Evolutionary conservation across 2,329 filamentous ascomycete genomes (phyloP), one percentile per base, ranked within the genome.

Genomic region (Rhynchosporium secalis): DNA sequence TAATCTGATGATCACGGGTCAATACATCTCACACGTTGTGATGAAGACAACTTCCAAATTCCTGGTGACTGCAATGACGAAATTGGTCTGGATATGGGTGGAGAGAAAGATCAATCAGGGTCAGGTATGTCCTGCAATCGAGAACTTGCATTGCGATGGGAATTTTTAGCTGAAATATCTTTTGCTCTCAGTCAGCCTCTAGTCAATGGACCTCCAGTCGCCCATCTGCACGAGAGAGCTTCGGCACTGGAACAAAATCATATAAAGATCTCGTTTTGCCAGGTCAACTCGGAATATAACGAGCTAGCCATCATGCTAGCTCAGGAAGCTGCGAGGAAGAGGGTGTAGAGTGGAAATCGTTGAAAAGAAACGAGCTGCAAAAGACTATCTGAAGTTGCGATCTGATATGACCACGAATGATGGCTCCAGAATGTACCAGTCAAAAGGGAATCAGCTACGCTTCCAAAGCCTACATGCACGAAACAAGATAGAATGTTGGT

Each of bases 1-100:
- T 29, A 45, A 56, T 33, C 26, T 66, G 36, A 63, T 68, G 15
- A 48, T 68, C 26, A 41, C 49, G 2, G 60, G 62, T 8, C 45
- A 65, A 10, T 28, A 64, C 26, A 20, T 62, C 2, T 60, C 62
- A 2, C 65, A 67, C 40, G 63, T 67, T 47, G 49, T 67, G 7
- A 56, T 67, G 29, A 67, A 67, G 57, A 65, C 63, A 26, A 63
- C 49, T 41, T 63, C 58, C 6, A 46, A 48, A 29, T 63, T 65
- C 51, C 26, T 66, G 26, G 56, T 60, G 2, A 38, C 47, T 8
- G 62, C 58, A 15, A 31, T 68, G 56, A 60, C 56, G n/a, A 31
- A 56, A 0, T 45, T 46, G 28, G 58, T 68, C 13, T 66, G 62
- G 62, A 68, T 65, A n/a, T 68, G 64, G 66, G 40, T 31, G 1